These are phyloP conservation scores for Colletotrichum simmondsii DNA, from an alignment of 2,329 filamentous ascomycete species.

Conservation along the genomic window DNA sequence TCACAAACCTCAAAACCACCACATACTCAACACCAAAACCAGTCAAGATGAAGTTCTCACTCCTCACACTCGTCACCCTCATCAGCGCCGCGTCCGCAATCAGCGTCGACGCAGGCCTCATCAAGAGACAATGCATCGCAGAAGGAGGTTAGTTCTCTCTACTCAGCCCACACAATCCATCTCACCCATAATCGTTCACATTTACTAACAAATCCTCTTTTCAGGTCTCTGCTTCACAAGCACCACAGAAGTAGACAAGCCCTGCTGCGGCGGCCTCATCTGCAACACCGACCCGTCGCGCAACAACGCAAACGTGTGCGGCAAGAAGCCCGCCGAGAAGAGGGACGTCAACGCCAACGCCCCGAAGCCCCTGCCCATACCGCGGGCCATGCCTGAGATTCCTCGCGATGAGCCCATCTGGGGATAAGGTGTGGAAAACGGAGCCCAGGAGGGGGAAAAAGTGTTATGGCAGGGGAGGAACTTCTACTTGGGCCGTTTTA, in stretches of 20 bases:
- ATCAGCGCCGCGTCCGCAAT: conserved; percentile 15
- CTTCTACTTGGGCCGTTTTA: too few species aligned
- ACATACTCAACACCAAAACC: neutral
- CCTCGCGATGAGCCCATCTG: neutral
- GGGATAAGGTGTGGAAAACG: neutral
- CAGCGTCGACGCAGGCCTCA: conserved; percentile 19
- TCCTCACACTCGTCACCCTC: conserved; percentile 8
- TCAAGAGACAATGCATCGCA: conserved; percentile 23
- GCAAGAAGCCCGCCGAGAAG: neutral
- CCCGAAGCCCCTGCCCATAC: neutral
- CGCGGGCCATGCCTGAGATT: neutral
- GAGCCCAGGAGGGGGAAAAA: neutral
- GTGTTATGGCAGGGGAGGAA: too few species aligned
- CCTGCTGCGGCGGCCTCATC: conserved; percentile 23
- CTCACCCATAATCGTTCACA: neutral
- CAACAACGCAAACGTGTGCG: conserved; percentile 10
- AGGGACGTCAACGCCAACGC: neutral
- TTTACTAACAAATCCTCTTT: neutral
- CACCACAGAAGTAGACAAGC: neutral
- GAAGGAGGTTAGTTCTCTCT: neutral
- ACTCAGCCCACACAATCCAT: too few species aligned
- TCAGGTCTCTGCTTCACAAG: conserved; percentile 12
- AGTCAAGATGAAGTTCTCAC: conserved; percentile 19
- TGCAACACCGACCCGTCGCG: conserved; percentile 1
- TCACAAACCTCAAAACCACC: neutral